Evolutionary conservation across 495 filamentous ascomycete genomes (phyloP).

Genomic region (Parachaetomium inaequale): DNA sequence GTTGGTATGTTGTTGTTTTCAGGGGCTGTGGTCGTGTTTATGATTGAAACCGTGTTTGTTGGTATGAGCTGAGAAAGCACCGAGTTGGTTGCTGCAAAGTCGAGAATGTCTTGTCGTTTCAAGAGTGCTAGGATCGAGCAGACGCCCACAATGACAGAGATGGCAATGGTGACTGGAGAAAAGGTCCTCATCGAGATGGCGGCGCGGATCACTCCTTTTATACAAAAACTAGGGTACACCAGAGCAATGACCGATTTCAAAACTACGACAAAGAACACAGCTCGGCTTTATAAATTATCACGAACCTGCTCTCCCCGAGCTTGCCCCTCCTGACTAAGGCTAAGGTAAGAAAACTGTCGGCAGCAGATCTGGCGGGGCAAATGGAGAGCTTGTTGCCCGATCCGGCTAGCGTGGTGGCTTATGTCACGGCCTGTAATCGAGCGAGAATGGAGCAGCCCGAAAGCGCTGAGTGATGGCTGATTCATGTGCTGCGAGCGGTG

Average conservation of each 20-base stretch:
- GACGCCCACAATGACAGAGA: conserved; percentile 40
- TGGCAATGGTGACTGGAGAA: conserved; percentile 25
- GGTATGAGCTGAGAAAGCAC: background rate
- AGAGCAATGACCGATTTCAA: background rate
- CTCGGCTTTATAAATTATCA: background rate
- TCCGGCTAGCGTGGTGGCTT: conserved; percentile 10
- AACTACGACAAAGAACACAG: conserved; percentile 7
- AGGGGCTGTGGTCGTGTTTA: conserved; percentile 11
- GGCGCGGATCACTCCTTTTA: conserved; percentile 13
- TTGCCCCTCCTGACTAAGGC: conserved; percentile 11
- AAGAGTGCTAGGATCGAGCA: conserved; percentile 32
- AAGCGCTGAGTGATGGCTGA: conserved; percentile 9
- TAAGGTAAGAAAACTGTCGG: conserved; percentile 1
- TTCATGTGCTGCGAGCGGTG: background rate
- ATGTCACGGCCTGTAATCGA: conserved; percentile 8
- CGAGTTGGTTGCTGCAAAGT: background rate
- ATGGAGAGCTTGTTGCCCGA: background rate
- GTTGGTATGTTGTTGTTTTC: background rate
- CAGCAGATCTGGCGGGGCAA: background rate
- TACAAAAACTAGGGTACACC: background rate
- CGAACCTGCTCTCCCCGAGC: background rate
- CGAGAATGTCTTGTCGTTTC: conserved; percentile 1
- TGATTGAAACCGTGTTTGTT: conserved; percentile 3
- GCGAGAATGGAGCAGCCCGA: background rate
- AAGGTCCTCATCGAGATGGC: conserved; percentile 29